Conservation (phyloP, 2,329 filamentous ascomycete species). For the Claviceps fusiformis region DNA sequence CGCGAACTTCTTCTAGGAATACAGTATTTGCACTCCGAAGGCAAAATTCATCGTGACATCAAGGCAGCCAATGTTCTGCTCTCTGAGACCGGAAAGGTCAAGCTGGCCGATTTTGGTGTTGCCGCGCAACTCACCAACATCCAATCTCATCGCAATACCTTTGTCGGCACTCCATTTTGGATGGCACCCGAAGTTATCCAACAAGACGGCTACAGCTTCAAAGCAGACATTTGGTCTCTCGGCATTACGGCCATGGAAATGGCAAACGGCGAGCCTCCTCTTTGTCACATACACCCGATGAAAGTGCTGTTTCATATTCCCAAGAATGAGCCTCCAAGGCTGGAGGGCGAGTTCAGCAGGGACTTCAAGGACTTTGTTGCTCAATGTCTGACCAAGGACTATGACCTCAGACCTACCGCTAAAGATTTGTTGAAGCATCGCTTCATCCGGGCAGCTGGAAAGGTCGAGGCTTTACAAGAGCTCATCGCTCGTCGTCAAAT, state of each 20-base stretch:
- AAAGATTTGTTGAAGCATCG: conserved; percentile 78
- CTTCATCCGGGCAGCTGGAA: conserved; percentile 78
- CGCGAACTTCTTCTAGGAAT: conserved; percentile 80
- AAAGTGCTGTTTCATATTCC: conserved; percentile 87
- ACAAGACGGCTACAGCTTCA: conserved; percentile 71
- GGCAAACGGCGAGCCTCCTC: conserved; percentile 76
- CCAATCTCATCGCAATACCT: conserved; percentile 93
- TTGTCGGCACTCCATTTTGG: conserved; percentile 95
- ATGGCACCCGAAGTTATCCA: conserved; percentile 94
- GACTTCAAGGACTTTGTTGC: conserved; percentile 92
- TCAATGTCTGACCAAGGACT: conserved; percentile 83
- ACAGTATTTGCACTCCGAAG: conserved; percentile 84
- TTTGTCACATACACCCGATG: conserved; percentile 80
- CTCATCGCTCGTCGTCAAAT: conserved; percentile 71
- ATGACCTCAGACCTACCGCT: conserved; percentile 69
- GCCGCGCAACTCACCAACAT: conserved; percentile 94
- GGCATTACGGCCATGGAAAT: conserved; percentile 88
- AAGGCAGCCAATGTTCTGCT: conserved; percentile 94
- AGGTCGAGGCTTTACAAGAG: conserved; percentile 76
- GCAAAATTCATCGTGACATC: conserved; percentile 93
- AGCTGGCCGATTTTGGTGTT: conserved; percentile 93
- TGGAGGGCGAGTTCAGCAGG: conserved; percentile 76
- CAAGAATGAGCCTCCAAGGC: conserved; percentile 68
- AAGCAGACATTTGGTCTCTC: conserved; percentile 86
- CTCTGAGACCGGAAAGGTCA: conserved; percentile 81